These are phyloP conservation scores for Dittrichia graveolens DNA, from an alignment of 129 eudicot species.

Conservation along the genomic window DNA sequence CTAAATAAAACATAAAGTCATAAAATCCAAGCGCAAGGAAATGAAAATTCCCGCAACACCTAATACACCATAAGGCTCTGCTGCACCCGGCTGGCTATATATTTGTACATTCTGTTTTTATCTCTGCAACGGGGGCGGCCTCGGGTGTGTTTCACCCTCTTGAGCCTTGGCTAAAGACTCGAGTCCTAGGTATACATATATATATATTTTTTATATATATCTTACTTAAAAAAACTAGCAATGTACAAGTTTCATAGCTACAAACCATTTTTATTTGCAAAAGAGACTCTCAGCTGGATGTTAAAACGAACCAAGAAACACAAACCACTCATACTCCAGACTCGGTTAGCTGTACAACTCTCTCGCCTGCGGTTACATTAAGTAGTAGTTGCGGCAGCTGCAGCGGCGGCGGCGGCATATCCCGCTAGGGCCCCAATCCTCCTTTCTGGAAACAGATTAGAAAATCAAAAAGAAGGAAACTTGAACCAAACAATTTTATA, in stretches of 20 bases:
- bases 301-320: slow-evolving; percentile 44
- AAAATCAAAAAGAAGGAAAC: not conserved
- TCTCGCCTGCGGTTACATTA: slow-evolving; percentile 42
- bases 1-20: slow-evolving; percentile 31
- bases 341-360: slow-evolving; percentile 97
- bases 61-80: slow-evolving; percentile 56
- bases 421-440: slow-evolving; percentile 72
- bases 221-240: slow-evolving; percentile 43
- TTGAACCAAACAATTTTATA: not conserved
- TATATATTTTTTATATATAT: too few relatives aligned
- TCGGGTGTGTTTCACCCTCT: slow-evolving; percentile 56
- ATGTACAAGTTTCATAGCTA: slow-evolving; percentile 70
- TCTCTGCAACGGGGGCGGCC: slow-evolving; percentile 66
- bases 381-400: slow-evolving; percentile 31
- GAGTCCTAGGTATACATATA: slow-evolving; percentile 66
- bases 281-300: slow-evolving; percentile 44
- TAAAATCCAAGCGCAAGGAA: slow-evolving; percentile 49
- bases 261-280: slow-evolving; percentile 60
- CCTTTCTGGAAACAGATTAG: slow-evolving; percentile 55
- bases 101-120: slow-evolving; percentile 58
- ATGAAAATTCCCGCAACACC: slow-evolving; percentile 52
- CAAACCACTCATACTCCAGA: slow-evolving; percentile 53
- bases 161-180: slow-evolving; percentile 69
- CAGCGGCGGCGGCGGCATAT: slow-evolving; percentile 47
- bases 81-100: slow-evolving; percentile 53